Conservation (phyloP, 2,329 filamentous ascomycete genomes). For the Trichoderma sp. region DNA sequence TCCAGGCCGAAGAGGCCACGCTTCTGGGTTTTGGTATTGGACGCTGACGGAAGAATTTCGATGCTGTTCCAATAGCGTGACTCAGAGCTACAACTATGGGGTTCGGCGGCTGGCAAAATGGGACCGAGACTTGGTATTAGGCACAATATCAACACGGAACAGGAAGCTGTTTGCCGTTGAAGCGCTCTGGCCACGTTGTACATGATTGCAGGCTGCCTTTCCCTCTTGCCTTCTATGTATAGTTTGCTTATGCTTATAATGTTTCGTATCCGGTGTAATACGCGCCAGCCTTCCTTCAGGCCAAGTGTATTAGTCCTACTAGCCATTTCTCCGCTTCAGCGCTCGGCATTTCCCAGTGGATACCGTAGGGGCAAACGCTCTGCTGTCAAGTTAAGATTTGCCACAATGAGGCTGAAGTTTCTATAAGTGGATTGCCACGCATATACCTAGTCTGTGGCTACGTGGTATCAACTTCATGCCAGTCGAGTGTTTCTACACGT, state of each 20-base stretch:
- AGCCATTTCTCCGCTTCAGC: neutral
- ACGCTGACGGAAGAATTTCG: conserved; percentile 13
- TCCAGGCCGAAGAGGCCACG: conserved; percentile 23
- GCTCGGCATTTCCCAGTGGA: neutral
- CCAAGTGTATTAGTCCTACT: neutral
- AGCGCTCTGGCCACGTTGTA: neutral
- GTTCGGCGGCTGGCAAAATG: neutral
- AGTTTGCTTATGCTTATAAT: neutral
- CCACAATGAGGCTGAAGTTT: conserved; percentile 3
- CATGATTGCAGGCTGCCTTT: neutral
- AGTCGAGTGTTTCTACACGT: neutral
- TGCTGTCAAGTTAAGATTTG: neutral
- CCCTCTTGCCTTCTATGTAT: neutral
- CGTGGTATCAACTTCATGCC: neutral
- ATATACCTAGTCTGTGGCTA: neutral
- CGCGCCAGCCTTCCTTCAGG: neutral
- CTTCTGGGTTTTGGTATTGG: conserved; percentile 9
- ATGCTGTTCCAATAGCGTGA: conserved; percentile 20
- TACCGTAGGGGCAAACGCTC: neutral
- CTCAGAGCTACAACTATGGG: conserved; percentile 17
- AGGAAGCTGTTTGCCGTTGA: neutral
- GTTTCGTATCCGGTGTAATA: neutral
- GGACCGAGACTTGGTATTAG: neutral
- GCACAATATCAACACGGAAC: neutral
- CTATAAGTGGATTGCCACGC: neutral